phyloP scores from a whole-genome alignment of 2,329 filamentous ascomycete genomes.

The Pestalotiopsis fici region DNA sequence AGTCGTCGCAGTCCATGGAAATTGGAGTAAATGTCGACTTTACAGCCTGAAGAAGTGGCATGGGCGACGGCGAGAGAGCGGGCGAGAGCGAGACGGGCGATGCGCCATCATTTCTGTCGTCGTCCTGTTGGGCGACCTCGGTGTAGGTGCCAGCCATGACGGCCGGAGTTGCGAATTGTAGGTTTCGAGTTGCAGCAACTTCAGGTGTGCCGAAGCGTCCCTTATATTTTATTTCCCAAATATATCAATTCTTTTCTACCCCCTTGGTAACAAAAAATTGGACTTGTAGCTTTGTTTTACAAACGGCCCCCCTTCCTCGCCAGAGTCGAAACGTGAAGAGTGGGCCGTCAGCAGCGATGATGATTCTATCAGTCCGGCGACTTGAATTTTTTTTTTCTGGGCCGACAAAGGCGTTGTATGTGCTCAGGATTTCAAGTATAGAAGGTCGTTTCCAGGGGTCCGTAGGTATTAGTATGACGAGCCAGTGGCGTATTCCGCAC shows the following conservation, averaged over 20 bases:
- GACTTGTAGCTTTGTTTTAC: neutral
- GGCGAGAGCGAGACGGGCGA: constrained; percentile 27
- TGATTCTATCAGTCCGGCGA: neutral
- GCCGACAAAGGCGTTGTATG: neutral
- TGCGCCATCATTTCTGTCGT: constrained; percentile 21
- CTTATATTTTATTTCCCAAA: neutral
- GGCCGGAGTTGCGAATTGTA: neutral
- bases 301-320: neutral
- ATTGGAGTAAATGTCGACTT: constrained; percentile 30
- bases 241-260: neutral
- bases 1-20: constrained; percentile 32
- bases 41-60: constrained; percentile 27
- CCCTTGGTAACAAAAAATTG: neutral
- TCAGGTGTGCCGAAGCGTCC: neutral
- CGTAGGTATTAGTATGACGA: neutral
- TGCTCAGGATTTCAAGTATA: neutral
- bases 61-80: constrained; percentile 28
- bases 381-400: neutral
- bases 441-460: neutral
- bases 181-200: neutral
- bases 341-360: constrained; percentile 2
- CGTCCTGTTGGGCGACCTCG: constrained; percentile 21
- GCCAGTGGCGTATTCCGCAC: neutral
- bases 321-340: constrained; percentile 2
- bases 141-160: constrained; percentile 4